Percentiles rank a stretch among this genome's conserved stretches.
Conservation (phyloP, 139 green algal species). For the Volvox reticuliferus region DNA sequence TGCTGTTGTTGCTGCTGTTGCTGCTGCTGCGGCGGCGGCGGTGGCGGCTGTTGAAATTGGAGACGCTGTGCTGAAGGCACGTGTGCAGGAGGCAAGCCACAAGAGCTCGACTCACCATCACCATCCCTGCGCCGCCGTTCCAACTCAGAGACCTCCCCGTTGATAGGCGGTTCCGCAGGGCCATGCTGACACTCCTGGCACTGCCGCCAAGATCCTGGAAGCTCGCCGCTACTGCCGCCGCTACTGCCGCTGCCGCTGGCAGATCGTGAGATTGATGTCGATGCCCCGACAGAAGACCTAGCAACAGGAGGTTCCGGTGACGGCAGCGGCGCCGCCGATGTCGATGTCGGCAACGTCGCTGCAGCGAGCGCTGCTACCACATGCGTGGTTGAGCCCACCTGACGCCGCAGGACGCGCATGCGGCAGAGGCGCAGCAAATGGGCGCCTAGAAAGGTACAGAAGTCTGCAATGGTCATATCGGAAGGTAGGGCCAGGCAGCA, state of each 20-base stretch:
- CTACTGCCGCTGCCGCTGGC: not conserved
- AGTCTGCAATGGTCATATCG: slow-evolving; percentile 92
- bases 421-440: slow-evolving; percentile 75
- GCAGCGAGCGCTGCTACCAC: not conserved
- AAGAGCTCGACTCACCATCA: too few species aligned
- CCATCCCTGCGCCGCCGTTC: too few species aligned
- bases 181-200: too few species aligned
- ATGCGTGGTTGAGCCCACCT: slow-evolving; percentile 48
- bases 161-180: too few species aligned
- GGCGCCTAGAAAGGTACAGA: slow-evolving; percentile 90
- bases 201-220: not conserved
- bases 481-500: slow-evolving; percentile 90
- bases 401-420: slow-evolving; percentile 86
- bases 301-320: too few species aligned
- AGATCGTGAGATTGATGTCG: not conserved
- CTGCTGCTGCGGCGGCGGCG: too few species aligned
- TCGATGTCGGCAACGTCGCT: not conserved
- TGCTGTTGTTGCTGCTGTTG: not conserved
- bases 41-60: too few species aligned
- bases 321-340: not conserved
- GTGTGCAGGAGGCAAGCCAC: too few species aligned
- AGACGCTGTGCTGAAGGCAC: too few species aligned
- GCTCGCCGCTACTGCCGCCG: not conserved
- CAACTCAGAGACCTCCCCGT: too few species aligned
- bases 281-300: too few species aligned